These are phyloP conservation scores for Quercus parvula DNA, from an alignment of 306 rosid species.

Conservation along the genomic window DNA sequence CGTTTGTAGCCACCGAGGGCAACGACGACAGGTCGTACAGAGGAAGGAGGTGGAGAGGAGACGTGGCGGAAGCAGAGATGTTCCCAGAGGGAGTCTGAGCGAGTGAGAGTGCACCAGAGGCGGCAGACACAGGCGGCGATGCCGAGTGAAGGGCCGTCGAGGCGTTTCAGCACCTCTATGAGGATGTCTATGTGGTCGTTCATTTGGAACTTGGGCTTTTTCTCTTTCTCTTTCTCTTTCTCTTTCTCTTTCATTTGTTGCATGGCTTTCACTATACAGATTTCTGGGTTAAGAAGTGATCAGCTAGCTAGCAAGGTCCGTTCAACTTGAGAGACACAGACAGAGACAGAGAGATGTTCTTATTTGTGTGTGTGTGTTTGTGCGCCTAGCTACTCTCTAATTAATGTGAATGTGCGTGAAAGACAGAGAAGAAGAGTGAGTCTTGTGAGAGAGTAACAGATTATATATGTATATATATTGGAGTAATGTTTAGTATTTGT, in stretches of 20 bases:
- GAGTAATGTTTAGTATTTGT: neutral
- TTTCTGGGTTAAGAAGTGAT: too few relatives aligned
- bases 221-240: conserved; percentile 2
- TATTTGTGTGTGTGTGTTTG: too few relatives aligned
- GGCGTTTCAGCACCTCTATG: conserved; percentile 74
- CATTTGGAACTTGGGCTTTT: conserved; percentile 55
- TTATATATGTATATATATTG: neutral
- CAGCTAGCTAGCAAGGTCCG: too few relatives aligned
- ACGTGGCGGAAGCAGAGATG: conserved; percentile 84
- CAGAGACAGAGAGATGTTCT: too few relatives aligned
- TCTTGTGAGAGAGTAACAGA: neutral
- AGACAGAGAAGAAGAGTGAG: neutral
- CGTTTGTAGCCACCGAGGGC: conserved; percentile 93
- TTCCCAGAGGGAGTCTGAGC: conserved; percentile 85
- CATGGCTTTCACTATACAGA: conserved; percentile 2
- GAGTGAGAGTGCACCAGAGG: conserved; percentile 67
- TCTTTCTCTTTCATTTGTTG: conserved; percentile 9
- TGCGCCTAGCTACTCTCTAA: too few relatives aligned
- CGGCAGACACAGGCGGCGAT: conserved; percentile 89
- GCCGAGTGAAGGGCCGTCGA: conserved; percentile 85
- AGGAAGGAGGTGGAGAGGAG: conserved; percentile 44
- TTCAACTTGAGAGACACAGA: too few relatives aligned
- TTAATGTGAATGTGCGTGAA: neutral
- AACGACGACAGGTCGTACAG: conserved; percentile 50
- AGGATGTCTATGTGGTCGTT: conserved; percentile 93